Conservation (phyloP, 2,329 filamentous ascomycete species). For the Trichoderma sp. region DNA sequence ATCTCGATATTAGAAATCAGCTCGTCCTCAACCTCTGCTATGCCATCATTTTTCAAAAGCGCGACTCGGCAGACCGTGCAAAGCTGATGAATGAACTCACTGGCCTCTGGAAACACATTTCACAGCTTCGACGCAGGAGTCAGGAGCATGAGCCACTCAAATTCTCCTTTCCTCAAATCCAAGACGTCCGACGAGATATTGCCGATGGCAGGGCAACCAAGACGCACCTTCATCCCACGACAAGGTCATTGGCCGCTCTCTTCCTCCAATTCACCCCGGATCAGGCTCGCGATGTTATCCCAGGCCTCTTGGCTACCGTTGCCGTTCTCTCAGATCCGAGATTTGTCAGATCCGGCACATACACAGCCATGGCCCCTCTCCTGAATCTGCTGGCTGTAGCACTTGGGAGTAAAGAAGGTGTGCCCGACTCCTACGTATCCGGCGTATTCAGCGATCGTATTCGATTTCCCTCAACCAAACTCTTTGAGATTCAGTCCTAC, state of each 20-base stretch:
- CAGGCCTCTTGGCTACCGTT: conserved; percentile 41
- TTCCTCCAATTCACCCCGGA: conserved; percentile 39
- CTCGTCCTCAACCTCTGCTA: conserved; percentile 43
- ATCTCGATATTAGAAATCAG: conserved; percentile 37
- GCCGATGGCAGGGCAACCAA: conserved; percentile 14
- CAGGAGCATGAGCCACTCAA: conserved; percentile 32
- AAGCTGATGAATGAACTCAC: conserved; percentile 39
- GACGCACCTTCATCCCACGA: conserved; percentile 26
- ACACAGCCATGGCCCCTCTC: conserved; percentile 37
- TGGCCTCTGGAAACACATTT: conserved; percentile 45
- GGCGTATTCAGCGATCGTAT: conserved; percentile 31
- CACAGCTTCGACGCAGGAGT: conserved; percentile 41
- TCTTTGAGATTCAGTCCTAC: conserved; percentile 35
- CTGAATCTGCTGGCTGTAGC: conserved; percentile 35
- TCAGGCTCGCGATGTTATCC: conserved; percentile 36
- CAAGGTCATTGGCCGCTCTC: conserved; percentile 37
- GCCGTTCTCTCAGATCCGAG: conserved; percentile 39
- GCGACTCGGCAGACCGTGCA: conserved; percentile 29
- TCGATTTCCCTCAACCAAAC: conserved; percentile 31
- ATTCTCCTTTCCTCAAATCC: conserved; percentile 40
- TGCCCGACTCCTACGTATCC: conserved; percentile 33
- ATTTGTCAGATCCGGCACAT: conserved; percentile 26
- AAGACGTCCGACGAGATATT: conserved; percentile 36
- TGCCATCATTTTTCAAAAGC: conserved; percentile 30
- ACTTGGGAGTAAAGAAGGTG: conserved; percentile 33